These are phyloP conservation scores for Penicillium daleae DNA, from an alignment of 495 filamentous ascomycete genomes.

Conservation along the genomic window DNA sequence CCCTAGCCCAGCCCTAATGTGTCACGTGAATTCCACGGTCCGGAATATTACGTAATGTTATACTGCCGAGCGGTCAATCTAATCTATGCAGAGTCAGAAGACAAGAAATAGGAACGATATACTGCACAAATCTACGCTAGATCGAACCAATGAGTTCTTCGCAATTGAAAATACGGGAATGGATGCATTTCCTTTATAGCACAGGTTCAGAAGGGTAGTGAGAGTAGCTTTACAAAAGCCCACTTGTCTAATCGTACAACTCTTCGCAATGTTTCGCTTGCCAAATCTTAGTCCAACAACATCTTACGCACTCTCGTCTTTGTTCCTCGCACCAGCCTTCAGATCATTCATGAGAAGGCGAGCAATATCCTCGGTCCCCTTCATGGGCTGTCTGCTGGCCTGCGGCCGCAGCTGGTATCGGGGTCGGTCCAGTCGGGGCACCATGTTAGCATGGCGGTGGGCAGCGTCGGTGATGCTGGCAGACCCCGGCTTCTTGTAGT, in stretches of 20 bases:
- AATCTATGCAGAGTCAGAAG: neutral
- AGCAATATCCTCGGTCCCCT: slow-evolving; percentile 39
- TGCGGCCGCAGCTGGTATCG: slow-evolving; percentile 15
- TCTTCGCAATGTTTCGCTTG: slow-evolving; percentile 7
- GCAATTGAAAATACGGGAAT: neutral
- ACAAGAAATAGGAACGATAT: neutral
- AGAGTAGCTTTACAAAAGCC: slow-evolving; percentile 39
- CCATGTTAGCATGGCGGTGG: slow-evolving; percentile 28
- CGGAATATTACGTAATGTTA: slow-evolving; percentile 5
- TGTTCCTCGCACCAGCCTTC: slow-evolving; percentile 10
- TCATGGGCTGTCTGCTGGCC: slow-evolving; percentile 14
- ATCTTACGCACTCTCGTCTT: slow-evolving; percentile 13
- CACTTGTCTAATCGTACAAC: slow-evolving; percentile 48
- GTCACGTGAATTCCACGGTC: slow-evolving; percentile 24
- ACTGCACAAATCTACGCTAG: neutral
- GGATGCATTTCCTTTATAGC: slow-evolving; percentile 32
- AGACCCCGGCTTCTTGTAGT: slow-evolving; percentile 35
- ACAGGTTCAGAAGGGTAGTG: slow-evolving; percentile 32
- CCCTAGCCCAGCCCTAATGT: slow-evolving; percentile 35
- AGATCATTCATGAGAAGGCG: slow-evolving; percentile 39
- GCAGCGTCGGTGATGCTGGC: slow-evolving; percentile 34
- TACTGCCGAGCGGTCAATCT: slow-evolving; percentile 9
- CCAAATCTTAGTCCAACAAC: slow-evolving; percentile 3
- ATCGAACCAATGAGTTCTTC: neutral
- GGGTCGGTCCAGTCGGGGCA: slow-evolving; percentile 40